Conservation (phyloP, 2,329 filamentous ascomycete genomes). For the Phialophora verrucosa region DNA sequence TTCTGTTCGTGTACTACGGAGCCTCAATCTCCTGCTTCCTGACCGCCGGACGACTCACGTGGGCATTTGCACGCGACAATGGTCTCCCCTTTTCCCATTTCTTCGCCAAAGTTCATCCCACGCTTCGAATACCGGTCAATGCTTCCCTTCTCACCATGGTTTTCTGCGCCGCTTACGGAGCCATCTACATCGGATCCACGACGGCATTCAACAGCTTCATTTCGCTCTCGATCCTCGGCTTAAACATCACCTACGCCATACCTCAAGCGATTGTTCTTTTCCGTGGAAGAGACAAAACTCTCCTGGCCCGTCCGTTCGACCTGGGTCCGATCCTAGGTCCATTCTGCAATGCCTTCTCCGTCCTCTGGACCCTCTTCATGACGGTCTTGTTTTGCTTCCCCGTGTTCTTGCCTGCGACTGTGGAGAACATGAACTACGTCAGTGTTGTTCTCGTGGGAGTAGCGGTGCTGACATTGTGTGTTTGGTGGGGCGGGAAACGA, state of each 20-base stretch:
- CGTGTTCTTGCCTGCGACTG: constrained; percentile 47
- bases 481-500: constrained; percentile 19
- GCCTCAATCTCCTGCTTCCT: constrained; percentile 57
- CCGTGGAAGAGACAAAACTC: constrained; percentile 44
- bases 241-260: constrained; percentile 32
- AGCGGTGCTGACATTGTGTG: background rate
- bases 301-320: constrained; percentile 31
- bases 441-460: constrained; percentile 45
- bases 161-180: constrained; percentile 45
- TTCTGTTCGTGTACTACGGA: constrained; percentile 50
- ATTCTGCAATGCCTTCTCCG: constrained; percentile 45
- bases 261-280: constrained; percentile 51
- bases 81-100: constrained; percentile 53
- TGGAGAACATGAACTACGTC: constrained; percentile 57
- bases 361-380: constrained; percentile 42
- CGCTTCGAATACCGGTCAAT: constrained; percentile 46
- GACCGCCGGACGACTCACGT: constrained; percentile 58
- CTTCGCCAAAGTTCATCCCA: constrained; percentile 45
- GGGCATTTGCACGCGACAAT: constrained; percentile 59
- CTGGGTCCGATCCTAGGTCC: constrained; percentile 41
- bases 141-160: constrained; percentile 46
- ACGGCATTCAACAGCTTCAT: constrained; percentile 40
- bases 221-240: constrained; percentile 37
- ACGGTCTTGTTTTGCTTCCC: constrained; percentile 43
- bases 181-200: constrained; percentile 43